Conservation (phyloP, 2,329 filamentous ascomycete genomes). For the Alternaria atra region DNA sequence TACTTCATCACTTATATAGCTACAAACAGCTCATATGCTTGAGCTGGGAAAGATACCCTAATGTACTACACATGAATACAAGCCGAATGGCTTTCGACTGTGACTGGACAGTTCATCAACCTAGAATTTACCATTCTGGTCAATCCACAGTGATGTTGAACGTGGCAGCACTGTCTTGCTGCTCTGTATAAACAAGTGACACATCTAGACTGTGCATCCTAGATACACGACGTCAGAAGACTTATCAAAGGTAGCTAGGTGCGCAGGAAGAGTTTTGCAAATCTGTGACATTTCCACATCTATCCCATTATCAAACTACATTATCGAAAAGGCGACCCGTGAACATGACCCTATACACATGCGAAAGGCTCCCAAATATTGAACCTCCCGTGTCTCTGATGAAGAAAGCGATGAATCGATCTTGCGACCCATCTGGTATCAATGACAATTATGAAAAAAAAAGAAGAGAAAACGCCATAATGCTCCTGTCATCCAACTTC, state of each 20-base stretch:
- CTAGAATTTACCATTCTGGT: neutral
- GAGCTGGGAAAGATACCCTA: slow-evolving; percentile 14
- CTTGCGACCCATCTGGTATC: slow-evolving; percentile 30
- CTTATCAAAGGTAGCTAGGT: neutral
- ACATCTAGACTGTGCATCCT: neutral
- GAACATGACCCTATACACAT: slow-evolving; percentile 9
- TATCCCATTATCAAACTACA: slow-evolving; percentile 15
- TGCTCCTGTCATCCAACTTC: slow-evolving; percentile 12
- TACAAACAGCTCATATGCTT: neutral
- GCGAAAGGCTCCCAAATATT: slow-evolving; percentile 6
- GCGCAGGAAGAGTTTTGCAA: neutral
- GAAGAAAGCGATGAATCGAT: slow-evolving; percentile 2
- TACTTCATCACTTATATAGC: neutral
- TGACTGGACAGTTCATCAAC: neutral
- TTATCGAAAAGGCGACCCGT: slow-evolving; percentile 1
- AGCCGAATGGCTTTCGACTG: neutral
- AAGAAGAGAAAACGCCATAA: slow-evolving; percentile 23
- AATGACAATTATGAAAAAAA: slow-evolving; percentile 15
- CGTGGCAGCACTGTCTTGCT: neutral
- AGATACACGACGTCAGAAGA: neutral
- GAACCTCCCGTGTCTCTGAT: neutral
- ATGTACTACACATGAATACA: slow-evolving; percentile 6
- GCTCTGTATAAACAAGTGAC: neutral
- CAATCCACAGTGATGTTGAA: neutral
- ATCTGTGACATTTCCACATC: slow-evolving; percentile 1